Evolutionary conservation across 164 flowering plant species (phyloP), one percentile per base, ranked within the genome.

Genomic region (Magnolia officinalis): DNA sequence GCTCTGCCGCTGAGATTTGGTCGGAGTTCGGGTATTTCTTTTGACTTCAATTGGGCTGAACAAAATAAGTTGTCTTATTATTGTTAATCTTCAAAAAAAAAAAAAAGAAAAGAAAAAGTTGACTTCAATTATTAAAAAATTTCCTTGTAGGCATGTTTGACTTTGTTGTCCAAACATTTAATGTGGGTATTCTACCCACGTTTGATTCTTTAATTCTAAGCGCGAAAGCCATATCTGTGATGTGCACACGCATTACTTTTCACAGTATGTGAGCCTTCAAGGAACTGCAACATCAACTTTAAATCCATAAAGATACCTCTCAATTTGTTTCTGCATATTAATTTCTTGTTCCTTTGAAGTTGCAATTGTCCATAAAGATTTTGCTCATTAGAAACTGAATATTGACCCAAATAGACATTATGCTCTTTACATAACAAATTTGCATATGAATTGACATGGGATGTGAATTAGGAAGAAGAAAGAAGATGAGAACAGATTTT

Each of bases 1-100:
- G 95, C 70, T 91, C 98, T 87, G 98, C 99, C 1, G 74, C 74
- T 74, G 97, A 96, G 87, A 94, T 96, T 84, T 96, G 99, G 99
- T 84, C 96, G 21, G 99, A 94, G 81, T 96, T 94, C 73, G 85
- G 89, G 99, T 92, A 79, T 81, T 82, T 78, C 16, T 72, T 52
- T 59, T 73, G 37, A 31, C 37, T 59, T 11, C 4, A 37, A 4
- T 68, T 29, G 16, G 71, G 6, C 29, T 37, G 45, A 37, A 37
- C 6, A 37, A 37, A 37, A 37, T 37, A 37, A 37, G 45, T 37
- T 37, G 6, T 37, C 45, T 37, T 37, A 37, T 7, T 63, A 21
- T n/a, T 63, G 19, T 18, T 18, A 63, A n/a, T n/a, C 45, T 37
- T 37, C 45, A 37, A 21, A 6, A 61, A 61, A 63, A 63, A 18